Evolutionary conservation across 306 rosid species (phyloP), one percentile per base, ranked within the genome.

Genomic region (Senna tora): DNA sequence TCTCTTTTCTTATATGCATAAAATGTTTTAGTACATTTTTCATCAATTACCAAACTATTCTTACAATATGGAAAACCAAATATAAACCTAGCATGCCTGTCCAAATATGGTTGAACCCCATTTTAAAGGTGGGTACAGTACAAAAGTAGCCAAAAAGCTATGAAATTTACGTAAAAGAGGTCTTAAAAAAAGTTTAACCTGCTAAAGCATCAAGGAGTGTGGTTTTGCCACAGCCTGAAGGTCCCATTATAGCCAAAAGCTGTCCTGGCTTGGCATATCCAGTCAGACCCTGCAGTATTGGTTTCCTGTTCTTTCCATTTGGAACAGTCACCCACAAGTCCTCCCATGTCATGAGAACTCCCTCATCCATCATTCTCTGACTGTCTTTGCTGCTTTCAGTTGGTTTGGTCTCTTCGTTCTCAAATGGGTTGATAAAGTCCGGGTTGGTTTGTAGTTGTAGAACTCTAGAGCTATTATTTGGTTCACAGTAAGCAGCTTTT

Each of bases 181-280:
- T 1, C 5, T 11, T 43, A 43, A 13, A 43, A 9, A 43, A 43
- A 2, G 43, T 14, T 19, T 10, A 6, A 89, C 96, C 96, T 74
- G 89, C 86, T 72, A 87, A 66, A 45, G 88, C 77, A 72, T 87
- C 96, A 77, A 90, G 96, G 77, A 87, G 87, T 49, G 96, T 90
- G 55, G 96, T 85, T 76, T 90, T 90, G 73, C 96, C 96, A 72
- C 75, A 85, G 8, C 96, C 96, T n/a, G 93, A 90, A 71, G 96
- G 96, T 7, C 91, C 96, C 91, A 87, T 87, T 49, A 90, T 70
- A 51, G 93, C 93, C 61, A 87, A 67, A 47, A 85, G 77, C 65
- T 86, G 74, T 14, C 88, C 96, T 0, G 96, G 96, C 50, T 54
- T 64, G 0, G 89, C 90, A 72, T 76, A 78, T 60, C 92, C 92